Evolutionary conservation across 306 rosid species (phyloP), one percentile per base, ranked within the genome.

Genomic region (Prunus armeniaca): DNA sequence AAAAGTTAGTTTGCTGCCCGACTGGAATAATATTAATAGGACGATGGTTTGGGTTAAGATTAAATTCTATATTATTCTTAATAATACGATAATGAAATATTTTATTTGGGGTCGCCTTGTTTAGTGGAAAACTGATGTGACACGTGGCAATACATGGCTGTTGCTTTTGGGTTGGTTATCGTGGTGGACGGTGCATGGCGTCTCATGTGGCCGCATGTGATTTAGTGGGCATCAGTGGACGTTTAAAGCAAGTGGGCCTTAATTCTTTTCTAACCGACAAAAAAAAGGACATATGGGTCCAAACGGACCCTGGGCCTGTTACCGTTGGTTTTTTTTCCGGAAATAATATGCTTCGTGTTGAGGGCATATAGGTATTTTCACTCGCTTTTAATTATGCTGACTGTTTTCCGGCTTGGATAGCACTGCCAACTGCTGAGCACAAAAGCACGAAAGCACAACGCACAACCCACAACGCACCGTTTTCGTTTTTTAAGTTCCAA

Each of bases 361-460:
- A 47, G 47, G 69, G 69, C 52, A 27, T 10, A 10, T 61, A 1
- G 60, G 77, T 30, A 2, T 19, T 46, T 61, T 25, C 2, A 3
- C 12, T 7, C 0, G 8, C 15, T n/a, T 8, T 14, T 25, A 50
- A 45, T 41, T 14, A 58, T 6, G 55, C 54, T 43, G 12, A 10
- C 27, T 46, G 47, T 30, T 12, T 25, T 60, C 68, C 46, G 77
- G 77, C 20, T 1, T 61, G 78, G 78, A 61, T 69, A 49, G 78
- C 78, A 74, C 69, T 61, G 60, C 47, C 69, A 60, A 25, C 1
- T 11, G 20, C 14, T 18, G 22, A 58, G 6, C 68, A 45, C 56
- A 11, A 43, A 60, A 43, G 6, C 68, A 45, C 19, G 3, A 43
- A 60, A 43, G 56, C 76, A 41, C 55, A 45, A 27, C 5, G 6